Base-by-base conservation (phyloP, 306 rosid species). In the Spatholobus suberectus region DNA sequence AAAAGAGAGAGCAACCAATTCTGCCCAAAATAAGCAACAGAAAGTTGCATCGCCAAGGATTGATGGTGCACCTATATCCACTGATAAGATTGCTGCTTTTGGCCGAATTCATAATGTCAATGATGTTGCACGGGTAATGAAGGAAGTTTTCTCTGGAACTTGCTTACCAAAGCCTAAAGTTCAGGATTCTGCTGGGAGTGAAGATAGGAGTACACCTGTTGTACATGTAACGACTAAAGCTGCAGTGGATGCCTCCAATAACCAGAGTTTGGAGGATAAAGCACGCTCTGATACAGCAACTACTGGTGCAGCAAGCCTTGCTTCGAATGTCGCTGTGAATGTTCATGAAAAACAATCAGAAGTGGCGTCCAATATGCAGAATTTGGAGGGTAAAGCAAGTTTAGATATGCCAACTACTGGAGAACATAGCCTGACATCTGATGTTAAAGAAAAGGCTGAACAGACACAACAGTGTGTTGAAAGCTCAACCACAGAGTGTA, bases 111-210 rank as follows among this genome's bases (percentile, higher is more conserved):
- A 89, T 79, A 89, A 89, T 52, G 89, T 96, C 73, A 94, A 91
- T 87, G 99, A 96, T 71, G 97, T 96, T 89, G 99, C 98, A 37
- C 94, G 99, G 63, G 99, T 92, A 75, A 96, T 96, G 99, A 96
- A 96, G 90, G 99, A 96, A 86, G 93, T 94, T 58, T 96, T 96
- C 90, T 92, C 98, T 35, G 97, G 95, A 73, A 91, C 97, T 80
- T 78, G 97, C 89, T 73, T 88, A 83, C 70, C 92, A 70, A 92
- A 89, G 86, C 72, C 95, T 37, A 92, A 84, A 88, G 86, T 78
- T 72, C 80, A 82, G 0, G 97, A 90, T 81, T 76, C 91, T 47
- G 59, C 77, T 65, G 90, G 85, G 73, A 86, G 83, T 55, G 98
- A 90, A 81, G 87, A 89, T 80, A 90, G 65, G 84, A 88, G 51